Conservation (phyloP, 2,329 filamentous ascomycete species). For the Hypoxylon sp. region DNA sequence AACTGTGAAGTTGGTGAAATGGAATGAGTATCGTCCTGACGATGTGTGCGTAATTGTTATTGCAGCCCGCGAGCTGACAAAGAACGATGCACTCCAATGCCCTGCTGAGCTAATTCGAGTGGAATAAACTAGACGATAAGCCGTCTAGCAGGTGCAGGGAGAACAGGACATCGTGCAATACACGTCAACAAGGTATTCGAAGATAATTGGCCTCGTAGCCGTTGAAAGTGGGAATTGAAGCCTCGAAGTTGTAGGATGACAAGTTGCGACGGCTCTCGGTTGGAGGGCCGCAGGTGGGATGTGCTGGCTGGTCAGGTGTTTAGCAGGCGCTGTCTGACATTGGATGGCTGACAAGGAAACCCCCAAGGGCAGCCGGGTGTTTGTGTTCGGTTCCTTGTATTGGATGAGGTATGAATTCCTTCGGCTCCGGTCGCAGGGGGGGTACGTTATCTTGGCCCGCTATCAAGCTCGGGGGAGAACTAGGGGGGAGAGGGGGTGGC, state of each 20-base stretch:
- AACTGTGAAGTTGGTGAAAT: slow-evolving; percentile 5
- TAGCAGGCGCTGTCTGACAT: slow-evolving; percentile 39
- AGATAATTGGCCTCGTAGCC: slow-evolving; percentile 23
- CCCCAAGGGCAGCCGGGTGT: slow-evolving; percentile 21
- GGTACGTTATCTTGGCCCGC: too few relatives aligned
- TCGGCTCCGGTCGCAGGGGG: slow-evolving; percentile 28
- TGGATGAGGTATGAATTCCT: slow-evolving; percentile 10
- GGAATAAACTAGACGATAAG: slow-evolving; percentile 46
- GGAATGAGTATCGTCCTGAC: slow-evolving; percentile 31
- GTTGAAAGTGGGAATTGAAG: slow-evolving; percentile 31
- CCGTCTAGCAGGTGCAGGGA: slow-evolving; percentile 46
- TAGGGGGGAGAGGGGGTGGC: slow-evolving; percentile 34
- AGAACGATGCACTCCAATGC: slow-evolving; percentile 31
- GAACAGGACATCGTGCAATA: slow-evolving; percentile 45
- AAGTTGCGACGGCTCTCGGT: slow-evolving; percentile 31
- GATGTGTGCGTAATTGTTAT: slow-evolving; percentile 14
- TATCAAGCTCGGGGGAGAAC: slow-evolving; percentile 23
- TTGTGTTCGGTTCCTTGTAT: slow-evolving; percentile 33
- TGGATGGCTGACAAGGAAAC: slow-evolving; percentile 36
- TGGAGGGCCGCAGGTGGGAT: slow-evolving; percentile 20
- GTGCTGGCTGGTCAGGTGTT: slow-evolving; percentile 37
- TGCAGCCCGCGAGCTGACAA: slow-evolving; percentile 28
- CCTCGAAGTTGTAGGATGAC: slow-evolving; percentile 28
- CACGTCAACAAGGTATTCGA: slow-evolving; percentile 13
- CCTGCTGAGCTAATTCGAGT: slow-evolving; percentile 38